Base-by-base conservation (phyloP, 345 rosid genomes). In the Hibiscus trionum region DNA sequence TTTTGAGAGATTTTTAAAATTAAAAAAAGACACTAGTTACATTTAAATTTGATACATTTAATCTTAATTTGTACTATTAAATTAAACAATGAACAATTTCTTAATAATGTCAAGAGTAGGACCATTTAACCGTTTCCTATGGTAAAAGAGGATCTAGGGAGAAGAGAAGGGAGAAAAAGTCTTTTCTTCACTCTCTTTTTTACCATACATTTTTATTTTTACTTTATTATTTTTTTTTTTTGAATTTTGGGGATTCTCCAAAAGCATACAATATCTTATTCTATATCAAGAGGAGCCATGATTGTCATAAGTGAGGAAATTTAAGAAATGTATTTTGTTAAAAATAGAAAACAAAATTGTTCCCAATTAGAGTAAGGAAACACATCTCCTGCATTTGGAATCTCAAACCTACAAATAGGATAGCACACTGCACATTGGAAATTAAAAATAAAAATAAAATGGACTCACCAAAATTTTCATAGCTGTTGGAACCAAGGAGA, bases 321-420 rank as follows among this genome's bases (percentile, higher is more conserved):
- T 9, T 58, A 21, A 33, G 35, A 72, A 74, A 21, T 29, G 21
- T 1, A 29, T 10, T 2, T 47, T 55, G 35, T 26, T 59, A 61
- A 60, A 71, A 72, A 24, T 42, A 27, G 66, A 57, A 56, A 58
- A 39, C 15, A 19, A 10, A 24, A 2, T 24, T 27, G 31, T 73
- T 79, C 80, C 87, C 73, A 71, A 75, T 75, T 80, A 59, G 61
- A 62, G 85, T 19, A 83, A 78, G 80, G 57, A 76, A 72, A 70
- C 81, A 83, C 10, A 53, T 7, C 71, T 77, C 82, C 82, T 78
- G 83, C 82, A 76, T 80, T 77, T 72, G 83, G 84, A 78, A 65
- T 75, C 82, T 78, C 71, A 74, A 76, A 49, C 77, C 74, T 64
- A 39, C 42, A 42, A 66, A 73, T 50, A 46, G 63, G 72, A 72